These are phyloP conservation scores for Alternaria sp. DNA, from an alignment of 2,329 filamentous ascomycete species.

Conservation along the genomic window DNA sequence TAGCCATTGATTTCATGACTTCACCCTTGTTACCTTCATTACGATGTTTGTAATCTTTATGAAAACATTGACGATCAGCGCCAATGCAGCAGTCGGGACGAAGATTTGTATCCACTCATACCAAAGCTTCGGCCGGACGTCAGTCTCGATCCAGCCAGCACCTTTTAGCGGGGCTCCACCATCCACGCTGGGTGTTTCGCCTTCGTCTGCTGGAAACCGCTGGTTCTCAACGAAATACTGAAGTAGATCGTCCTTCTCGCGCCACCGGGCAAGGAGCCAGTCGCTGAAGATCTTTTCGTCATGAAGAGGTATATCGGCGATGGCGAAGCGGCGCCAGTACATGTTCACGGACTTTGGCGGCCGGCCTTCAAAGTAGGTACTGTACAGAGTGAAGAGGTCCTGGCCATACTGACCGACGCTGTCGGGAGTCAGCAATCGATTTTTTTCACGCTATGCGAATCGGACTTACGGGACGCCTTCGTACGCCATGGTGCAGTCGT, in stretches of 20 bases:
- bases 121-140: conserved; percentile 52
- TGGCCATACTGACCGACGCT: conserved; percentile 75
- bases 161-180: conserved; percentile 39
- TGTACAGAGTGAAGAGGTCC: conserved; percentile 83
- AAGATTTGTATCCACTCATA: conserved; percentile 58
- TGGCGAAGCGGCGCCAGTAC: conserved; percentile 88
- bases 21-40: conserved; percentile 21
- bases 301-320: conserved; percentile 82
- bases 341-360: conserved; percentile 95
- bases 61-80: conserved; percentile 48
- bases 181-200: conserved; percentile 25
- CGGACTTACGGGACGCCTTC: conserved; percentile 85
- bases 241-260: conserved; percentile 88
- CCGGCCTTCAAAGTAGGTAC: conserved; percentile 87
- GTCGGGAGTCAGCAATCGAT: conserved; percentile 1
- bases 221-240: conserved; percentile 78
- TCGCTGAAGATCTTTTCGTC: conserved; percentile 75
- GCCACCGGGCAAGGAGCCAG: conserved; percentile 87
- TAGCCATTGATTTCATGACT: background rate
- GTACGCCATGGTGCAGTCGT: conserved; percentile 95
- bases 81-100: conserved; percentile 49
- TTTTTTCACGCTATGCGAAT: background rate
- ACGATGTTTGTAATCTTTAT: conserved; percentile 36
- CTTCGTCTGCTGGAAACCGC: conserved; percentile 76
- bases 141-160: conserved; percentile 58